Percentiles rank a stretch among this genome's conserved stretches.
These are phyloP conservation scores for Lodderomyces theae DNA, from an alignment of 1,139 yeast species.

Conservation along the genomic window DNA sequence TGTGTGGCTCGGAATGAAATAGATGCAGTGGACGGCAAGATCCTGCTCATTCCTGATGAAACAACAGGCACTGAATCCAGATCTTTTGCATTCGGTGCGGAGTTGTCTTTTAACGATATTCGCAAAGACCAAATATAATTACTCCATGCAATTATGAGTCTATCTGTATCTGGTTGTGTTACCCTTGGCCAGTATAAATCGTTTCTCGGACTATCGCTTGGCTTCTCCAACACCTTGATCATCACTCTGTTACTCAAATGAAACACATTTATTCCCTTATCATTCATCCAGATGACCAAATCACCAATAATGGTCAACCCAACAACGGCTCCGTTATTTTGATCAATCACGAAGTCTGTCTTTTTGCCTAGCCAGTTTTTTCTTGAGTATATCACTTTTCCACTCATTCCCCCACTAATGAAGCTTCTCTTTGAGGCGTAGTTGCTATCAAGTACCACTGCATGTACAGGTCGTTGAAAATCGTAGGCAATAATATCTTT, in stretches of 20 bases:
- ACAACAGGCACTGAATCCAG: conserved; percentile 11
- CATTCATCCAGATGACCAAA: conserved; percentile 81
- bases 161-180: conserved; percentile 62
- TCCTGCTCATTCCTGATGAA: conserved; percentile 29
- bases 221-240: conserved; percentile 54
- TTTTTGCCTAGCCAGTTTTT: conserved; percentile 86
- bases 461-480: conserved; percentile 84
- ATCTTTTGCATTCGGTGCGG: conserved; percentile 12
- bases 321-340: conserved; percentile 70
- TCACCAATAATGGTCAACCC: conserved; percentile 60
- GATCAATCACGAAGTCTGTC: conserved; percentile 60
- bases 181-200: conserved; percentile 85
- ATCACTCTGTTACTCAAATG: conserved; percentile 46
- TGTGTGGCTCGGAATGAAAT: conserved; percentile 53
- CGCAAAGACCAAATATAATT: conserved; percentile 72
- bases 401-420: conserved; percentile 88
- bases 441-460: conserved; percentile 75
- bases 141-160: conserved; percentile 83
- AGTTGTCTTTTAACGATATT: conserved; percentile 31
- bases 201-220: conserved; percentile 63
- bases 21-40: conserved; percentile 67
- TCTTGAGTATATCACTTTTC: conserved; percentile 71
- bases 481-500: conserved; percentile 72
- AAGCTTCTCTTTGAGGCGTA: conserved; percentile 62
- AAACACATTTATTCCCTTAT: conserved; percentile 65